phyloP scores from a whole-genome alignment of 2,329 filamentous ascomycete species.

The Monosporascus sp. region DNA sequence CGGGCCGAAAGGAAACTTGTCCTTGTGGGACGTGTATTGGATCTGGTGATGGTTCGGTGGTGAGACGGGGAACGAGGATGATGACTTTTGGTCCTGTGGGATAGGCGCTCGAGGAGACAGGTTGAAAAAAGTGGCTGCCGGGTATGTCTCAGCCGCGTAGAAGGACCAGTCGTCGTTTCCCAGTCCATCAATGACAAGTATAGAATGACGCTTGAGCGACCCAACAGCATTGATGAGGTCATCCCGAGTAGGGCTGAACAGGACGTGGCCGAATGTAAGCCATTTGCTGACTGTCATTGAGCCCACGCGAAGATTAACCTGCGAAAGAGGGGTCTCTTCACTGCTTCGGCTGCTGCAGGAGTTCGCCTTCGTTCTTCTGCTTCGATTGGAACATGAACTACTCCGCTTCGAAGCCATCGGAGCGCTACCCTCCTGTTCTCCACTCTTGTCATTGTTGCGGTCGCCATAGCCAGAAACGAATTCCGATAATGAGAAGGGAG shows the following conservation, averaged over 20 bases:
- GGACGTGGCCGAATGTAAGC: constrained; percentile 77
- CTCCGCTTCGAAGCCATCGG: constrained; percentile 16
- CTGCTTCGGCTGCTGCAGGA: constrained; percentile 43
- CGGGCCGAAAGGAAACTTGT: constrained; percentile 68
- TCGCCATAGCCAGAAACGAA: constrained; percentile 35
- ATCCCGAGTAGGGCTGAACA: constrained; percentile 75
- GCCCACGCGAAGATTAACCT: constrained; percentile 71
- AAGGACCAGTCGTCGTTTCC: constrained; percentile 89
- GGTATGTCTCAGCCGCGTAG: constrained; percentile 77
- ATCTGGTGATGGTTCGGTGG: constrained; percentile 72
- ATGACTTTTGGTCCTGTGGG: constrained; percentile 37
- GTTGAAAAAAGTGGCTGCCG: constrained; percentile 70
- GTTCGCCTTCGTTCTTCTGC: constrained; percentile 24
- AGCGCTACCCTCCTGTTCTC: constrained; percentile 8
- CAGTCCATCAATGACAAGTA: constrained; percentile 75
- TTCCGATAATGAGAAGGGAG: constrained; percentile 38
- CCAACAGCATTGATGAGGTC: constrained; percentile 53
- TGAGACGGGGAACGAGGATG: constrained; percentile 46
- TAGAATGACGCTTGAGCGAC: constrained; percentile 51
- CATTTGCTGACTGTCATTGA: constrained; percentile 84
- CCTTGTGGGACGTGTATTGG: constrained; percentile 55
- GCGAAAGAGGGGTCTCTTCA: constrained; percentile 58
- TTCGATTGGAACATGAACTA: constrained; percentile 28
- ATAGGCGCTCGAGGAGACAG: constrained; percentile 54
- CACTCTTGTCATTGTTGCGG: constrained; percentile 25